Evolutionary conservation across 2,329 filamentous ascomycete genomes (phyloP).

Genomic region (Zymoseptoria crescenta): DNA sequence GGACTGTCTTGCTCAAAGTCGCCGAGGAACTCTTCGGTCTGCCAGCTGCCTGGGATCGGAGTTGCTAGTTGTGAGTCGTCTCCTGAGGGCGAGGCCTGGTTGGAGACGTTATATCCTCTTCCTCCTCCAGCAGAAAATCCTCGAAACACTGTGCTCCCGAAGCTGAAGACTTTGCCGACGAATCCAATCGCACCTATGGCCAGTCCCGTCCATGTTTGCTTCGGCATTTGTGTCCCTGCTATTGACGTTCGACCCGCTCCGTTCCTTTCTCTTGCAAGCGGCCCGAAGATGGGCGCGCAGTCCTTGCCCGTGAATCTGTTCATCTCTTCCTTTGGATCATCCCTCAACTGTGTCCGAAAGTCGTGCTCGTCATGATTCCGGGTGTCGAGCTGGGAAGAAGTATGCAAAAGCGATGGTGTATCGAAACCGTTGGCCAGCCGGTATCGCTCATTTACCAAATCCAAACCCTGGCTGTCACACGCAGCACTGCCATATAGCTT

Average conservation of each 20-base stretch:
- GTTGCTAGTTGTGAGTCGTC: conserved; percentile 30
- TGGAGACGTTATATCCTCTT: conserved; percentile 53
- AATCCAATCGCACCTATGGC: conserved; percentile 56
- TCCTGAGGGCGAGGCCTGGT: conserved; percentile 8
- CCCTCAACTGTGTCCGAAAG: conserved; percentile 17
- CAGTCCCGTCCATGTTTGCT: conserved; percentile 46
- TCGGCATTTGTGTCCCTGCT: conserved; percentile 7
- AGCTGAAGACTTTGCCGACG: conserved; percentile 73
- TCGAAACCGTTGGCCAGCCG: conserved; percentile 44
- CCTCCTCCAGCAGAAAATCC: conserved; percentile 86
- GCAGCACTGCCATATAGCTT: conserved; percentile 14
- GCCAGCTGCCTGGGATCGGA: conserved; percentile 48
- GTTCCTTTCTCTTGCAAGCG: conserved; percentile 31
- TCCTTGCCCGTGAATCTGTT: conserved; percentile 5
- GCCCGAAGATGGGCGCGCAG: conserved; percentile 17
- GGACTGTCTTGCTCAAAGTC: conserved; percentile 38
- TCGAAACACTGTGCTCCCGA: conserved; percentile 66
- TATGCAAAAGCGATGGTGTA: conserved; percentile 34
- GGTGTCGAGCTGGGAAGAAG: not conserved
- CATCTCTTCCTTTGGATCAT: conserved; percentile 10
- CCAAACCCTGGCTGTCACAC: conserved; percentile 30
- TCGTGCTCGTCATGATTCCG: conserved; percentile 7
- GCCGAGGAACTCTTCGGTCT: conserved; percentile 40
- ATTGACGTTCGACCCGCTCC: conserved; percentile 22
- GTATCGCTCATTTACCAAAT: conserved; percentile 46